These are phyloP conservation scores for Ganoderma lucidum DNA, from an alignment of 1,284 basidiomycete genomes.

Conservation along the genomic window DNA sequence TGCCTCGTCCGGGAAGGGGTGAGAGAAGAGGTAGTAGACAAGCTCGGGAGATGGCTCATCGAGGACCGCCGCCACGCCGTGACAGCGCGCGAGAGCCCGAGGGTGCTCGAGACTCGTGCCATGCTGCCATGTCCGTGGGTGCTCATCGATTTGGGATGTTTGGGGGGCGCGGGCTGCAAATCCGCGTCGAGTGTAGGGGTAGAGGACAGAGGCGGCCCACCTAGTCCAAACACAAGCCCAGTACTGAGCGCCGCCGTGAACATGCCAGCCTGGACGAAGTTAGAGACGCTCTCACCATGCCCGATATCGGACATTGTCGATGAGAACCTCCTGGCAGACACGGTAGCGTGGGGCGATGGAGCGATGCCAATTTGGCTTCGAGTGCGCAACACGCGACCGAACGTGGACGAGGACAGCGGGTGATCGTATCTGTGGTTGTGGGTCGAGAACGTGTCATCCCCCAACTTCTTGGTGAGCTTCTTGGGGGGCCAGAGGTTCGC, in stretches of 20 bases:
- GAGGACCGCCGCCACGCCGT: slow-evolving; percentile 36
- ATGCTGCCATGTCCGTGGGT: slow-evolving; percentile 20
- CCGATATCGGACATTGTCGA: slow-evolving; percentile 27
- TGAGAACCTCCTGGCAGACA: slow-evolving; percentile 27
- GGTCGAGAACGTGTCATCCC: slow-evolving; percentile 28
- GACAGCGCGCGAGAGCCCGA: slow-evolving; percentile 33
- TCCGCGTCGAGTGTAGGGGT: slow-evolving; percentile 14
- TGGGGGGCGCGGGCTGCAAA: background rate
- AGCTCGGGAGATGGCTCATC: slow-evolving; percentile 31
- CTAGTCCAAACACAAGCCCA: slow-evolving; percentile 40
- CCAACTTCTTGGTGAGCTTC: slow-evolving; percentile 31
- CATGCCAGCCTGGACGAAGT: slow-evolving; percentile 32
- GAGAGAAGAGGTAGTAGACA: slow-evolving; percentile 22
- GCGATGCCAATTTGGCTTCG: slow-evolving; percentile 36
- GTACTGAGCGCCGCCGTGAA: slow-evolving; percentile 44
- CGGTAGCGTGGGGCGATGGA: slow-evolving; percentile 24
- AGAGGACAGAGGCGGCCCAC: slow-evolving; percentile 16
- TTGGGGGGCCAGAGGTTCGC: slow-evolving; percentile 36
- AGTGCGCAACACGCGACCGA: slow-evolving; percentile 22
- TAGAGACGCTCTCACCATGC: slow-evolving; percentile 21
- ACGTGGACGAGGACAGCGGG: slow-evolving; percentile 13
- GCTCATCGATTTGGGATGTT: slow-evolving; percentile 14
- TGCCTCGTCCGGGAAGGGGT: slow-evolving; percentile 8
- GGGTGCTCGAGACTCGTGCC: slow-evolving; percentile 26
- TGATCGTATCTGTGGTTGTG: slow-evolving; percentile 22